phyloP scores from a whole-genome alignment of 805 yeast genomes.

The Debaryomyces hansenii region DNA sequence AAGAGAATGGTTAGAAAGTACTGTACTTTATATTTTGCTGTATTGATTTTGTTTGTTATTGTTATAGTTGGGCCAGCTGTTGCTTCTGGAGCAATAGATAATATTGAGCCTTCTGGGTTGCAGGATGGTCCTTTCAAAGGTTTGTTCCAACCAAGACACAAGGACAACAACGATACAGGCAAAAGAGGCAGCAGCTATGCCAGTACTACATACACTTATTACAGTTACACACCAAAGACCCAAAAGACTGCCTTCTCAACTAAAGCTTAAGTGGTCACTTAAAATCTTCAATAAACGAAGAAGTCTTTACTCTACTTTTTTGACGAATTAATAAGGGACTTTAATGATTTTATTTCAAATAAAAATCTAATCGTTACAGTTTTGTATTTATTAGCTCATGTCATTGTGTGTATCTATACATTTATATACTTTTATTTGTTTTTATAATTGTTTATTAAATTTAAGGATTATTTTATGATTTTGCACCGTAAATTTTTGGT shows the following conservation, averaged over 20 bases:
- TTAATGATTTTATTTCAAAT: background rate
- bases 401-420: background rate
- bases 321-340: background rate
- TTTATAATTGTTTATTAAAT: background rate
- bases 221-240: slow-evolving; percentile 54
- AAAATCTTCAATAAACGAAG: background rate
- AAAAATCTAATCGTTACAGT: background rate
- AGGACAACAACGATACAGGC: slow-evolving; percentile 83
- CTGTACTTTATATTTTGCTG: slow-evolving; percentile 72
- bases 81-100: slow-evolving; percentile 55
- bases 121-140: slow-evolving; percentile 51
- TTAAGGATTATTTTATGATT: background rate
- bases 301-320: background rate
- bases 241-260: slow-evolving; percentile 52
- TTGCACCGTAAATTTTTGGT: background rate
- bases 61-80: slow-evolving; percentile 90
- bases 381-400: background rate
- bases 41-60: slow-evolving; percentile 69
- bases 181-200: slow-evolving; percentile 30
- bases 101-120: slow-evolving; percentile 29
- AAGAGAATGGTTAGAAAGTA: slow-evolving; percentile 97
- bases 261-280: slow-evolving; percentile 36
- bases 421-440: slow-evolving; percentile 5
- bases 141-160: slow-evolving; percentile 86
- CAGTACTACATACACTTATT: slow-evolving; percentile 32